Percentiles rank a stretch among this genome's conserved stretches.
These are phyloP conservation scores for Ambrosia artemisiifolia DNA, from an alignment of 129 eudicot species.

Conservation along the genomic window DNA sequence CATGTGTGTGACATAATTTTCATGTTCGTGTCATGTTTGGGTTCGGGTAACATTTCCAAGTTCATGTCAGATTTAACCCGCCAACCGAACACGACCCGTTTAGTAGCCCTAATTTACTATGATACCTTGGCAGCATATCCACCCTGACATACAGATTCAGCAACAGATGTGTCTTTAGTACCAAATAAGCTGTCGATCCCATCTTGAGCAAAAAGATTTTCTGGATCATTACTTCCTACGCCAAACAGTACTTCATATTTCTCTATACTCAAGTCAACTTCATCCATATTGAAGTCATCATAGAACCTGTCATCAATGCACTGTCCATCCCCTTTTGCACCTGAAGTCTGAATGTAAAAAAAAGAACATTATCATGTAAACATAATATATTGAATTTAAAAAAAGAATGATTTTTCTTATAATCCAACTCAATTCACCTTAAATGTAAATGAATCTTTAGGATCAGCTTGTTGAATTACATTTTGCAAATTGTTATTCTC, in stretches of 20 bases:
- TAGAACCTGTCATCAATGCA: conserved; percentile 47
- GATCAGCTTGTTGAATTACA: conserved; percentile 34
- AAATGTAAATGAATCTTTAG: conserved; percentile 22
- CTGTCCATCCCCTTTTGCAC: conserved; percentile 41
- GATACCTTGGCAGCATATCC: conserved; percentile 52
- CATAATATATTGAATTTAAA: not conserved
- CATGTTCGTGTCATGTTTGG: too few relatives aligned
- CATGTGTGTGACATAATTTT: too few relatives aligned
- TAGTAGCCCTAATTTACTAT: too few relatives aligned
- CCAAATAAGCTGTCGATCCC: conserved; percentile 70
- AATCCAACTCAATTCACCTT: conserved; percentile 45
- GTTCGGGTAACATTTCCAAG: too few relatives aligned
- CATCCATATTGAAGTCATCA: conserved; percentile 73
- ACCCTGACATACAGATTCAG: not conserved
- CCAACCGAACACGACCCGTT: too few relatives aligned
- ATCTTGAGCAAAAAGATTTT: conserved; percentile 68
- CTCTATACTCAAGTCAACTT: conserved; percentile 68
- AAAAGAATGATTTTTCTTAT: not conserved
- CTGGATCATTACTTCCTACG: conserved; percentile 53
- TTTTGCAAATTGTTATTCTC: conserved; percentile 13
- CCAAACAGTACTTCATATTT: conserved; percentile 82
- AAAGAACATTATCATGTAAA: not conserved
- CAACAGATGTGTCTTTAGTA: conserved; percentile 32
- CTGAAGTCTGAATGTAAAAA: conserved; percentile 41
- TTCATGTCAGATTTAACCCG: too few relatives aligned